Percentiles rank a stretch among this genome's conserved stretches.
phyloP scores from a whole-genome alignment of 805 yeast species.

The Wickerhamomyces alni region DNA sequence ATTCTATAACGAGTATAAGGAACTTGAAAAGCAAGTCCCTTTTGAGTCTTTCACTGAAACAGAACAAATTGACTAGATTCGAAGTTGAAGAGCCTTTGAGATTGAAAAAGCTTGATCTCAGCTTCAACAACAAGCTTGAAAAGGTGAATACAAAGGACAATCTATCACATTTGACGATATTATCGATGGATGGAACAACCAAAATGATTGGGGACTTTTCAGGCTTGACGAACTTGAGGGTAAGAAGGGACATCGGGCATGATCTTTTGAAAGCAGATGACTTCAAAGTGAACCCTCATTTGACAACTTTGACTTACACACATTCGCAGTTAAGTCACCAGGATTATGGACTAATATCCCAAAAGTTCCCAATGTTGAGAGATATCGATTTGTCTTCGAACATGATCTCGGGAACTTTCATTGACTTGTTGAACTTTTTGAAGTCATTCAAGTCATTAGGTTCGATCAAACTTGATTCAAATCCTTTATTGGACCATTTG shows the following conservation, averaged over 20 bases:
- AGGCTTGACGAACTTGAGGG: neutral
- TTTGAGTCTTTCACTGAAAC: neutral
- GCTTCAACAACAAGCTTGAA: neutral
- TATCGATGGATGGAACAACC: conserved; percentile 5
- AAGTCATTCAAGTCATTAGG: conserved; percentile 2
- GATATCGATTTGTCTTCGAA: conserved; percentile 6
- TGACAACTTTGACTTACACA: conserved; percentile 1
- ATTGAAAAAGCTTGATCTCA: neutral
- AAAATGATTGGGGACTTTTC: conserved; percentile 3
- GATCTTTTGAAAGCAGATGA: neutral
- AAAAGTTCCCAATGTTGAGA: conserved; percentile 6
- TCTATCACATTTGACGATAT: neutral
- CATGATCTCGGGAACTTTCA: conserved; percentile 7
- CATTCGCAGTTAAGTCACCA: conserved; percentile 4
- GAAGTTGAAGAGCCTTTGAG: neutral
- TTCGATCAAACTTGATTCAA: conserved; percentile 6
- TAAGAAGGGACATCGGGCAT: conserved; percentile 1
- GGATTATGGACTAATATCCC: neutral
- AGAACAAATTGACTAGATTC: neutral
- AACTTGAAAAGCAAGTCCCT: neutral
- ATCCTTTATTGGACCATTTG: conserved; percentile 7
- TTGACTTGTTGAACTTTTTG: conserved; percentile 3
- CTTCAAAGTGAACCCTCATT: neutral
- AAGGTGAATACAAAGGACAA: neutral
- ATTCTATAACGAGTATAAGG: neutral